Base-by-base conservation (phyloP, 257 asterid species). In the Coffea eugenioides region DNA sequence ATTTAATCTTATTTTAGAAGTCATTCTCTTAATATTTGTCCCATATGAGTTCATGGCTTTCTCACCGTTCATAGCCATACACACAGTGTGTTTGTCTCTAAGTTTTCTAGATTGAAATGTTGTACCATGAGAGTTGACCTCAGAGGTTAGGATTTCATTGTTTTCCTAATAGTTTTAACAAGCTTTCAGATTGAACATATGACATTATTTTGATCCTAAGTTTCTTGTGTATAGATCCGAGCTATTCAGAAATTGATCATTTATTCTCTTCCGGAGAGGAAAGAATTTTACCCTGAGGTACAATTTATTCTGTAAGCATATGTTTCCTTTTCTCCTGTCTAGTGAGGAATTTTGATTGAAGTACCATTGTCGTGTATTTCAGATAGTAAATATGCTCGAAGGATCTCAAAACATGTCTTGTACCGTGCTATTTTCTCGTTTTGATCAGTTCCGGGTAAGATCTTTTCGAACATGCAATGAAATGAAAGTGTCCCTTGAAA, bases 261-360 rank as follows among this genome's bases (percentile, higher is more conserved):
- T 57, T 95, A 92, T 84, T 95, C 99, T 62, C 89, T 93, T 79
- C 99, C 99, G 8, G 98, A 95, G 90, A 86, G 98, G 75, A 93
- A 91, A 85, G 98, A 95, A 81, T 91, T 95, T 85, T 95, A 95
- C 87, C 95, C 98, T 12, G 97, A 95, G 99, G 99, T 95, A 74
- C 75, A 73, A 73, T 36, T 77, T 51, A 70, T 27, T 62, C 74
- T 75, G 16, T 52, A 25, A n/a, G 27, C 52, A 23, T 59, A n/a
- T 57, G 11, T 49, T 59, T 77, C 34, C 49, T 25, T 46, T 80
- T 18, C 65, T 57, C 43, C 69, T 39, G 68, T 71, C 64, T 31
- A 75, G 0, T 21, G 16, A 57, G 13, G 20, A 39, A 39, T 76
- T 41, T 39, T 27, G 69, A 14, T 5, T 65, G 59, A 61, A 20